A percentile compares a stretch with the other conserved stretches of the same genome.
Evolutionary conservation across 2,329 filamentous ascomycete species (phyloP).

Genomic region (Aspergillus clavatus): DNA sequence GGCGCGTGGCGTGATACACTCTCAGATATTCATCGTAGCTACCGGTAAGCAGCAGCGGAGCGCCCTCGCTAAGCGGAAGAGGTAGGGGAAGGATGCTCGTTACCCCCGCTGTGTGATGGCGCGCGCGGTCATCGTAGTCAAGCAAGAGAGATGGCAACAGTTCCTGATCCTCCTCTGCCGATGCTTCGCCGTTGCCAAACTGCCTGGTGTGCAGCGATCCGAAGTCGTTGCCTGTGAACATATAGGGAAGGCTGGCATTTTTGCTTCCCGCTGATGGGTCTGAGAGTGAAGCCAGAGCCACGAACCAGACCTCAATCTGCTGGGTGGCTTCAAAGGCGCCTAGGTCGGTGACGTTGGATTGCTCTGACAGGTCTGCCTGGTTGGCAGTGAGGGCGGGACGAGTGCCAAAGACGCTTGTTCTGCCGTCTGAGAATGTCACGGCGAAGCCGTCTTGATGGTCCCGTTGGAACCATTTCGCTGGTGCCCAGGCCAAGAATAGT

Average conservation of each 20-base stretch:
- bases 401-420: conserved; percentile 54
- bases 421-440: conserved; percentile 66
- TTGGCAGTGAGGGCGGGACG: conserved; percentile 34
- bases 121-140: conserved; percentile 45
- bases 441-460: conserved; percentile 50
- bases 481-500: conserved; percentile 70
- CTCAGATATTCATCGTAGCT: conserved; percentile 86
- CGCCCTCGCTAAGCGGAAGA: conserved; percentile 36
- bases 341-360: conserved; percentile 17
- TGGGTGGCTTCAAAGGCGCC: conserved; percentile 26
- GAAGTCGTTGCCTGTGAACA: conserved; percentile 41
- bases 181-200: conserved; percentile 19
- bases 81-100: conserved; percentile 75
- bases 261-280: neutral
- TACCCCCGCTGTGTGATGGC: conserved; percentile 73
- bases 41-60: conserved; percentile 68
- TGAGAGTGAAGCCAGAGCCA: conserved; percentile 26
- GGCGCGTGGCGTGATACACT: conserved; percentile 44
- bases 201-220: conserved; percentile 31
- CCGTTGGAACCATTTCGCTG: conserved; percentile 33
- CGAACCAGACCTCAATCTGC: conserved; percentile 39
- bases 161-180: conserved; percentile 1
- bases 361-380: conserved; percentile 7
- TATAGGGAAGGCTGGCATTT: conserved; percentile 15
- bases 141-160: conserved; percentile 14